Percentiles rank a stretch among this genome's conserved stretches.
Conservation (phyloP, 768 basidiomycete species). For the Hortiboletus flavorubellus region DNA sequence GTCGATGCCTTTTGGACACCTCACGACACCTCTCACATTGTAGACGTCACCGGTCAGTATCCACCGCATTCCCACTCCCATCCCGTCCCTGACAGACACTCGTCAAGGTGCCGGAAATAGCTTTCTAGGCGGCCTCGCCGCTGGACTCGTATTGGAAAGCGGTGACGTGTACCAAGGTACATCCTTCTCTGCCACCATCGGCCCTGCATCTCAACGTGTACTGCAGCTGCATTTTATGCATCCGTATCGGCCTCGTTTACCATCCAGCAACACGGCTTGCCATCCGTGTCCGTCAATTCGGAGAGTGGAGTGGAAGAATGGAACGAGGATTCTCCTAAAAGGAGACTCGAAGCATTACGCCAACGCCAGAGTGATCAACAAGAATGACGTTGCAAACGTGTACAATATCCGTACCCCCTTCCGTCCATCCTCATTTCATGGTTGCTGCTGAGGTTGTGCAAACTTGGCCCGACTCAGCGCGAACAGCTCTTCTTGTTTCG, state of each 20-base stretch:
- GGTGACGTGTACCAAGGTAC: constrained; percentile 68
- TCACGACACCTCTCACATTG: constrained; percentile 46
- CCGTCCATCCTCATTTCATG: constrained; percentile 11
- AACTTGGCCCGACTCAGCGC: constrained; percentile 86
- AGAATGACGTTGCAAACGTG: constrained; percentile 31
- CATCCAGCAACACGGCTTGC: constrained; percentile 81
- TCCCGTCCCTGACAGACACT: constrained; percentile 1
- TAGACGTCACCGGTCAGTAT: constrained; percentile 76
- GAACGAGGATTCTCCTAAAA: constrained; percentile 67
- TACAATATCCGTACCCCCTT: constrained; percentile 18
- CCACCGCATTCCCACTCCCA: background rate
- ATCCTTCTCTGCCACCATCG: constrained; percentile 14
- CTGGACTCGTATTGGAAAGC: constrained; percentile 55
- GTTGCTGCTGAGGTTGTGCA: constrained; percentile 52
- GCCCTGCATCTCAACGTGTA: constrained; percentile 14
- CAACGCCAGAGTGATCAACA: constrained; percentile 36
- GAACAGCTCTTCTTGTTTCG: constrained; percentile 87
- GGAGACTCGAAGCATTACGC: constrained; percentile 53
- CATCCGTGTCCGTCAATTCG: constrained; percentile 38
- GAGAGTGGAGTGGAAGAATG: constrained; percentile 42
- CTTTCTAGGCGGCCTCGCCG: constrained; percentile 82
- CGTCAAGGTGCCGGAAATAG: constrained; percentile 81
- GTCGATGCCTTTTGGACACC: constrained; percentile 69
- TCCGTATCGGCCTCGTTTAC: constrained; percentile 78
- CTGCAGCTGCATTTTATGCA: constrained; percentile 65